A percentile compares a stretch with the other conserved stretches of the same genome.
These are phyloP conservation scores for Aspergillus candidus DNA, from an alignment of 2,329 filamentous ascomycete genomes.

Conservation along the genomic window DNA sequence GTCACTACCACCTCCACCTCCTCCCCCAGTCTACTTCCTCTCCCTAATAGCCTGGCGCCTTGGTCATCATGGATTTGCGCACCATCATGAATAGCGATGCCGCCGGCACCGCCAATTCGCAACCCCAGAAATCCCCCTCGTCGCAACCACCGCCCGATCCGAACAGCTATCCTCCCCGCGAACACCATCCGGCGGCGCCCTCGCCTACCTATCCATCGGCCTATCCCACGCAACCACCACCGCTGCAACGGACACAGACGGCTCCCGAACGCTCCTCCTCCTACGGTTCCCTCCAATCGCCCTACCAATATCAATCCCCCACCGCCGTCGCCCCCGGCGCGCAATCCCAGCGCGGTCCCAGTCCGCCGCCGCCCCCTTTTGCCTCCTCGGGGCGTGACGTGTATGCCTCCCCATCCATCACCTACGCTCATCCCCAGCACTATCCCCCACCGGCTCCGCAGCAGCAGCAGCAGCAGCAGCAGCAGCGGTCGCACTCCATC, in stretches of 20 bases:
- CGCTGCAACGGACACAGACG: slow-evolving; percentile 40
- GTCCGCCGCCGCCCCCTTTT: slow-evolving; percentile 28
- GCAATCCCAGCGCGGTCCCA: slow-evolving; percentile 28
- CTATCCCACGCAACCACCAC: slow-evolving; percentile 28
- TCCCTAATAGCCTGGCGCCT: neutral
- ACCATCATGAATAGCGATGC: slow-evolving; percentile 47
- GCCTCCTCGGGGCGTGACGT: slow-evolving; percentile 29
- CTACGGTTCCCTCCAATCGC: slow-evolving; percentile 35
- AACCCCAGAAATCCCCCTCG: slow-evolving; percentile 7
- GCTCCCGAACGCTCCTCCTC: slow-evolving; percentile 40
- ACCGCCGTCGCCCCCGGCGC: slow-evolving; percentile 26
- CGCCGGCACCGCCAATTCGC: slow-evolving; percentile 27
- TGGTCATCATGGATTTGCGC: slow-evolving; percentile 45
- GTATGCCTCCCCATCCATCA: slow-evolving; percentile 20
- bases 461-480: slow-evolving; percentile 32
- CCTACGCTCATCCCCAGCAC: slow-evolving; percentile 26
- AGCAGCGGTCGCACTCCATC: slow-evolving; percentile 34
- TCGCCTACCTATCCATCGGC: slow-evolving; percentile 21
- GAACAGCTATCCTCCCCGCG: slow-evolving; percentile 19
- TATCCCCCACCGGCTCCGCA: slow-evolving; percentile 21
- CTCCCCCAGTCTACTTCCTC: neutral
- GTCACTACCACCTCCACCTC: neutral
- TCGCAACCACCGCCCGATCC: slow-evolving; percentile 26
- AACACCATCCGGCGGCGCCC: slow-evolving; percentile 19
- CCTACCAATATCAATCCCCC: slow-evolving; percentile 35